Base-by-base conservation (phyloP, 1,284 basidiomycete species). In the Dichomitus squalens region DNA sequence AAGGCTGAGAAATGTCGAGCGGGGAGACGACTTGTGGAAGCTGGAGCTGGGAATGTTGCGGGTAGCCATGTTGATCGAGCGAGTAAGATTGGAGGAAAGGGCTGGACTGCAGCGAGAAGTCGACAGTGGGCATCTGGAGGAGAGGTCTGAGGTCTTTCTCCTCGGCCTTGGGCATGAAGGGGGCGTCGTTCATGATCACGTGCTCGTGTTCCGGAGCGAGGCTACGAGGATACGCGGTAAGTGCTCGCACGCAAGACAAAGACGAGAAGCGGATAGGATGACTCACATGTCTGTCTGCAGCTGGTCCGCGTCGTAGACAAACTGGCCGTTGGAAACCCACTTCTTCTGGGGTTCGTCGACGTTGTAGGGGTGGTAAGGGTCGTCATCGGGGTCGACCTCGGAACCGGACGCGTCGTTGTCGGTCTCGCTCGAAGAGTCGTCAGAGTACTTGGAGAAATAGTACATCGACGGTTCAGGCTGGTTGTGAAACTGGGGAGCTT, bases 401-500 rank as follows among this genome's bases (percentile, higher is more conserved):
- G 61, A 63, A 11, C 55, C 58, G n/a, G 43, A 46, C n/a, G 27
- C 43, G 16, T 46, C 57, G 14, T 49, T 51, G 25, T 60, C 59
- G 21, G 46, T 52, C 29, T 50, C 61, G 47, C 55, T 59, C 39
- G 59, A 49, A 40, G 38, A 27, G 38, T 52, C 57, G 35, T 52
- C 34, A 38, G 49, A 49, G 21, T 21, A 44, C 33, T 56, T 56
- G 34, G 53, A 50, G 51, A n/a, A 56, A 9, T 47, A 20, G 7
- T 53, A 29, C n/a, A n/a, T n/a, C 18, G 48, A 47, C 3, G 41
- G 38, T 8, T 57, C 48, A 14, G 35, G 14, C 18, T 41, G 38
- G 8, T 53, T 50, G 48, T 63, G 61, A 47, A 63, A 63, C 53
- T 60, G 58, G 27, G 61, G 61, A 49, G 61, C 61, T 18, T 55